phyloP scores from a whole-genome alignment of 2,329 filamentous ascomycete genomes.

The Leptographium radiaticola region DNA sequence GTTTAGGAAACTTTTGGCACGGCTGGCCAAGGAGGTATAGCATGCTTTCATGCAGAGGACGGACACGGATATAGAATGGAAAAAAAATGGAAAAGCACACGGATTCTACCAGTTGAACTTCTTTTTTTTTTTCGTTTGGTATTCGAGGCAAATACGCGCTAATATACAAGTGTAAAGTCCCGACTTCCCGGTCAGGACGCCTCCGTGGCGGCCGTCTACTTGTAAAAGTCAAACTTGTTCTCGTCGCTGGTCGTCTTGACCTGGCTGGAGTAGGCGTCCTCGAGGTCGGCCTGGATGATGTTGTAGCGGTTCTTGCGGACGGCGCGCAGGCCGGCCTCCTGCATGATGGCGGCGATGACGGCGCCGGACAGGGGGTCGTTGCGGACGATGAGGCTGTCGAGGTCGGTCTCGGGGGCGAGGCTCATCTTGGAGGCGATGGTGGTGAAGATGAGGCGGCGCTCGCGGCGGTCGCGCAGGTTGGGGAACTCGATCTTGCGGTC shows the following conservation, averaged over 20 bases:
- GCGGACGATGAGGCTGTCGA: constrained; percentile 90
- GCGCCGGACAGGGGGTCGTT: constrained; percentile 93
- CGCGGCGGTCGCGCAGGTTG: constrained; percentile 81
- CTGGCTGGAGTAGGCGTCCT: constrained; percentile 94
- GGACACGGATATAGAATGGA: not conserved
- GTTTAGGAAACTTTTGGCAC: no score
- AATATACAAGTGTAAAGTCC: not conserved
- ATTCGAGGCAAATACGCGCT: not conserved
- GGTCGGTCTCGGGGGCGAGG: constrained; percentile 85
- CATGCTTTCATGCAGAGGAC: not conserved
- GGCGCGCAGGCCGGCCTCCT: constrained; percentile 87
- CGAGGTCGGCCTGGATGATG: constrained; percentile 92
- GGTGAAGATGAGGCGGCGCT: constrained; percentile 89
- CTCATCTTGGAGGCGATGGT: constrained; percentile 99
- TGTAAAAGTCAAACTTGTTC: constrained; percentile 86
- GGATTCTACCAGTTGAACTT: not conserved
- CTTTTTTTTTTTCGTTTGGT: not conserved
- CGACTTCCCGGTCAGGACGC: no score
- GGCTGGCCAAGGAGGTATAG: not conserved
- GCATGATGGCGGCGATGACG: constrained; percentile 97
- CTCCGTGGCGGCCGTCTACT: constrained; percentile 30
- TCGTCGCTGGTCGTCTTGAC: constrained; percentile 65
- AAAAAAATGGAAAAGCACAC: not conserved
- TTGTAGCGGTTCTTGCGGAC: constrained; percentile 98
- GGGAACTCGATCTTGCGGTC: constrained; percentile 99